phyloP scores from a whole-genome alignment of 495 filamentous ascomycete species.

The Niebla homalea region DNA sequence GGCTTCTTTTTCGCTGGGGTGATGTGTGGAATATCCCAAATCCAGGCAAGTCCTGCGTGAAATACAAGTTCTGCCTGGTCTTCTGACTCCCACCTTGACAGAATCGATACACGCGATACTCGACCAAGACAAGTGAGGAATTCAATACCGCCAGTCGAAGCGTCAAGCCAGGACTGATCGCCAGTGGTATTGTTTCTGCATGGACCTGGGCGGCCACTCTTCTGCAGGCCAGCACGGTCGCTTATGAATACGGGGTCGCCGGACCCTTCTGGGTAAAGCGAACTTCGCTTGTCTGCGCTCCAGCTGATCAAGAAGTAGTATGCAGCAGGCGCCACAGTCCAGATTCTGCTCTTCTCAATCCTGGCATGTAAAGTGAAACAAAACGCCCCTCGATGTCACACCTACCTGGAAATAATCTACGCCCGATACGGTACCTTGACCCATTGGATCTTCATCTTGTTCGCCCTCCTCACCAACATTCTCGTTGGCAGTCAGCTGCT shows the following conservation, averaged over 20 bases:
- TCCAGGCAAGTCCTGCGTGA: conserved; percentile 2
- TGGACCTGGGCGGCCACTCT: conserved; percentile 36
- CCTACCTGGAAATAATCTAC: conserved; percentile 29
- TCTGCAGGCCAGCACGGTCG: conserved; percentile 32
- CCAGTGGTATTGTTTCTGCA: conserved; percentile 33
- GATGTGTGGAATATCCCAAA: conserved; percentile 31
- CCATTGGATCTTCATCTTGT: conserved; percentile 28
- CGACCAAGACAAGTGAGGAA: conserved; percentile 31
- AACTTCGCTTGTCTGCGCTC: neutral
- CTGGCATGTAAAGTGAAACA: conserved; percentile 31
- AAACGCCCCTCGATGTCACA: conserved; percentile 27
- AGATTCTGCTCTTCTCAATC: conserved; percentile 31
- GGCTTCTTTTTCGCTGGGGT: conserved; percentile 31
- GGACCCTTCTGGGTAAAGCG: conserved; percentile 31
- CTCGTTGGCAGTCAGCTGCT: conserved; percentile 29
- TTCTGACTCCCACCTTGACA: conserved; percentile 14
- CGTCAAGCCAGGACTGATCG: conserved; percentile 37
- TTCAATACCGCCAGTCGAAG: conserved; percentile 37
- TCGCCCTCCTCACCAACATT: conserved; percentile 32
- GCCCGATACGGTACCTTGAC: conserved; percentile 25
- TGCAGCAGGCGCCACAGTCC: conserved; percentile 28
- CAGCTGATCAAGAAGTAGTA: conserved; percentile 12
- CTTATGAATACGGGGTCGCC: conserved; percentile 36
- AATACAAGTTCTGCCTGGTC: neutral
- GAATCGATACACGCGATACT: conserved; percentile 35